Conservation (phyloP, 2,329 filamentous ascomycete species). For the Penicillium paneum region DNA sequence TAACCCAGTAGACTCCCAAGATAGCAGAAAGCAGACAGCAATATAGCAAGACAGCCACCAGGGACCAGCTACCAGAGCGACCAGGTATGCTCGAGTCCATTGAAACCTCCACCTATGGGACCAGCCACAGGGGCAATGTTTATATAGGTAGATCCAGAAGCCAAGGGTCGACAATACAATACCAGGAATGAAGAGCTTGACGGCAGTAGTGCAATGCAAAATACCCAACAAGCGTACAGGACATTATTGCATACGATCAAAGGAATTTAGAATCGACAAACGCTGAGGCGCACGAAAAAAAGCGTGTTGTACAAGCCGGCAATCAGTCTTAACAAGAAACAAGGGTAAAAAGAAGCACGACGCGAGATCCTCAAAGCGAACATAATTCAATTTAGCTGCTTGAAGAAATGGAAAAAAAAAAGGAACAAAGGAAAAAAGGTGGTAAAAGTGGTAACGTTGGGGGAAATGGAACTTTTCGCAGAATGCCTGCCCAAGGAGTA, state of each 20-base stretch:
- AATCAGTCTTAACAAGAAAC: conserved; percentile 25
- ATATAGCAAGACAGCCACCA: not conserved
- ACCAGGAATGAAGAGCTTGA: not conserved
- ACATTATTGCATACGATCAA: conserved; percentile 11
- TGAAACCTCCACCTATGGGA: not conserved
- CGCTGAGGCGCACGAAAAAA: conserved; percentile 16
- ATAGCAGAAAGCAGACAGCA: not conserved
- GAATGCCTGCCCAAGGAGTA: conserved; percentile 45
- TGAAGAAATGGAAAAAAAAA: conserved; percentile 24
- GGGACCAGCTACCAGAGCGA: not conserved
- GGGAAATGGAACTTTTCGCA: conserved; percentile 44
- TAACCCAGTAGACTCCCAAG: not conserved
- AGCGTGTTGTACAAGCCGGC: conserved; percentile 36
- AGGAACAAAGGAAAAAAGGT: conserved; percentile 11
- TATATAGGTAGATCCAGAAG: conserved; percentile 1
- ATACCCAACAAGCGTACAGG: conserved; percentile 10
- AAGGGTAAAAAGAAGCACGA: conserved; percentile 24
- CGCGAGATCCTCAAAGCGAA: conserved; percentile 34
- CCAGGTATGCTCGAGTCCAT: not conserved
- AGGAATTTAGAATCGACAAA: conserved; percentile 19
- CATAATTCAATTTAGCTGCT: conserved; percentile 40
- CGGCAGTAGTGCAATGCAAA: conserved; percentile 7
- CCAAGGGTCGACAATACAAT: not conserved
- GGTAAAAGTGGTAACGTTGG: conserved; percentile 13
- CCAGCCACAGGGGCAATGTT: not conserved